A percentile compares a stretch with the other conserved stretches of the same genome.
Conservation (phyloP, 495 filamentous ascomycete genomes). For the Neurospora sp. region DNA sequence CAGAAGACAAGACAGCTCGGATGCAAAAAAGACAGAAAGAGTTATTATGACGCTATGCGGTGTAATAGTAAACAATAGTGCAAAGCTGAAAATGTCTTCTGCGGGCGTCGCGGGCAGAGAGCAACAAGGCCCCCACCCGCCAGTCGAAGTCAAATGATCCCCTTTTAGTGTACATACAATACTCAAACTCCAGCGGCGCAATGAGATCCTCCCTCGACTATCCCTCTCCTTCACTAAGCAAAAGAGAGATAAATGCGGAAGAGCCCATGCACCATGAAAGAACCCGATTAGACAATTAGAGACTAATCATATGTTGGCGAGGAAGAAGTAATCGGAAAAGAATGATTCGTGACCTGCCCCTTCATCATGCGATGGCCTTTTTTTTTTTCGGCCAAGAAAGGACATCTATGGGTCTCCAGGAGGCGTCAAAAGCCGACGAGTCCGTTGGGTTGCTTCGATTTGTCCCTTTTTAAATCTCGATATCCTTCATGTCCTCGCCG, state of each 20-base stretch:
- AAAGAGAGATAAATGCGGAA: background rate
- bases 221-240: background rate
- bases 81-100: background rate
- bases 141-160: background rate
- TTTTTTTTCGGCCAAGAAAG: background rate
- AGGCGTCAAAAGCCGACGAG: background rate
- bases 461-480: slow-evolving; percentile 38
- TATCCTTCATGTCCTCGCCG: slow-evolving; percentile 46
- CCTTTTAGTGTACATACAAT: background rate
- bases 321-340: background rate
- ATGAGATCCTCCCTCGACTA: background rate
- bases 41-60: background rate
- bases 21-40: slow-evolving; percentile 1
- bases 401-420: background rate
- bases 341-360: background rate
- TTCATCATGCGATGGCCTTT: background rate
- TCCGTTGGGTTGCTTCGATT: background rate
- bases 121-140: background rate
- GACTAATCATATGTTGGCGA: background rate
- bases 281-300: background rate
- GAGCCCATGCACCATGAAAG: background rate
- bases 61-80: background rate
- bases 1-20: background rate
- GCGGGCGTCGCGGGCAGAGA: background rate
- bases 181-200: background rate